A percentile compares a stretch with the other conserved stretches of the same genome.
These are phyloP conservation scores for Ceriops zippeliana DNA, from an alignment of 345 rosid species.

Conservation along the genomic window DNA sequence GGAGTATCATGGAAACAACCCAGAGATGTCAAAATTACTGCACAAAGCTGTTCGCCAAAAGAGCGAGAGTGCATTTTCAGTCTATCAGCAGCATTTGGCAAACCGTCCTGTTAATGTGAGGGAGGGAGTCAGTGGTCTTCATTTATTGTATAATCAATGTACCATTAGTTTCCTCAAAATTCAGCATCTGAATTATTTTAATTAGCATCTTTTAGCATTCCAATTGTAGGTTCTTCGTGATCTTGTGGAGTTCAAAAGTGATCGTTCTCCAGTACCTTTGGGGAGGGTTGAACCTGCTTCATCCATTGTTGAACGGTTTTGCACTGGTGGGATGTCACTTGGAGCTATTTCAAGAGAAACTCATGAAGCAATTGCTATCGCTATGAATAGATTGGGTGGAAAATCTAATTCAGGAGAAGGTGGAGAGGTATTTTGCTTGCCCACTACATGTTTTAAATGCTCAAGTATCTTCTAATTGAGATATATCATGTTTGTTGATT, in stretches of 20 bases:
- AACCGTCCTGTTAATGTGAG: slow-evolving; percentile 92
- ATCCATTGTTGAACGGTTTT: slow-evolving; percentile 83
- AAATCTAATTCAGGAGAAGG: slow-evolving; percentile 99
- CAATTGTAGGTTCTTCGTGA: slow-evolving; percentile 87
- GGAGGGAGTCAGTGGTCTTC: slow-evolving; percentile 10
- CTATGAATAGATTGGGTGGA: slow-evolving; percentile 95
- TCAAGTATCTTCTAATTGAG: slow-evolving; percentile 2
- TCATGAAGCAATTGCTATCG: slow-evolving; percentile 98
- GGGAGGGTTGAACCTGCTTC: slow-evolving; percentile 92
- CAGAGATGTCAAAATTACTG: slow-evolving; percentile 96
- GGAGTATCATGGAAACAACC: slow-evolving; percentile 98
- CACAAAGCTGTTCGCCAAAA: slow-evolving; percentile 98
- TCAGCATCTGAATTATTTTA: slow-evolving; percentile 1
- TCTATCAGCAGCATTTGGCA: slow-evolving; percentile 96
- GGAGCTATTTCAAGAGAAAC: slow-evolving; percentile 99
- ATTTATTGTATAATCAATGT: slow-evolving; percentile 4
- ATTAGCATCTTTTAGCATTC: slow-evolving; percentile 12
- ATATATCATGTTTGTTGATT: not conserved
- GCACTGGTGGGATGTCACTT: slow-evolving; percentile 99
- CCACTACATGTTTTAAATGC: not conserved
- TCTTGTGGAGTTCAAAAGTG: slow-evolving; percentile 93
- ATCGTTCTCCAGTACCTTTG: slow-evolving; percentile 79
- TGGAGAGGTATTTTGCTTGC: slow-evolving; percentile 71
- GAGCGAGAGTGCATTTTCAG: slow-evolving; percentile 83
- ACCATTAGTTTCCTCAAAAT: not conserved